Conservation (phyloP, 768 basidiomycete species). For the Pisolithus sp. region DNA sequence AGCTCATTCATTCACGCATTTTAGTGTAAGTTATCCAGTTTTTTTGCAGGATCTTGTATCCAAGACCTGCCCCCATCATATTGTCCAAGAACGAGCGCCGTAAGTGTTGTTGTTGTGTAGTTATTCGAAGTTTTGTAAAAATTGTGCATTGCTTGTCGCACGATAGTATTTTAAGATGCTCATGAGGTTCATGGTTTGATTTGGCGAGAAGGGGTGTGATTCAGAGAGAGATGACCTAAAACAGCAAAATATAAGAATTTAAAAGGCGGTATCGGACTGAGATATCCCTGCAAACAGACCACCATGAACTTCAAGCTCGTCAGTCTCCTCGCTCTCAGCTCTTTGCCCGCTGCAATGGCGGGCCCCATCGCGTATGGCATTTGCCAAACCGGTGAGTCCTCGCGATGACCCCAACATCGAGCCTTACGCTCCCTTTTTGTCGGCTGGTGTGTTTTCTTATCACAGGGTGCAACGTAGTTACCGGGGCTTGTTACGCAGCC, state of each 20-base stretch:
- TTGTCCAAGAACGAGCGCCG: too few species aligned
- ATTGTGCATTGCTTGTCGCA: too few species aligned
- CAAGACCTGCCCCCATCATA: too few species aligned
- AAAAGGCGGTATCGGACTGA: neutral
- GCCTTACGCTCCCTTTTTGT: neutral
- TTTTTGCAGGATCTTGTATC: too few species aligned
- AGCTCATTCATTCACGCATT: too few species aligned
- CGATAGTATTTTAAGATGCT: too few species aligned
- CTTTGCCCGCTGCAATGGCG: conserved; percentile 8
- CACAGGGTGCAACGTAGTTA: conserved; percentile 20
- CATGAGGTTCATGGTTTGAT: too few species aligned
- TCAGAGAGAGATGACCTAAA: neutral
- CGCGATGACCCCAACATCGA: neutral
- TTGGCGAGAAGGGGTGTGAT: too few species aligned
- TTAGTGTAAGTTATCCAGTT: too few species aligned
- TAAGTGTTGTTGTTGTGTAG: too few species aligned
- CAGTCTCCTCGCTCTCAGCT: conserved; percentile 13
- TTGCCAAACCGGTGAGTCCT: conserved; percentile 19
- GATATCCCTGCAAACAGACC: neutral
- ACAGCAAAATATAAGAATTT: too few species aligned
- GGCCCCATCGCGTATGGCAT: conserved; percentile 14
- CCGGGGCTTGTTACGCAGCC: conserved; percentile 15
- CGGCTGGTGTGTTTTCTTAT: neutral
- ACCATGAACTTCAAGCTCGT: conserved; percentile 22
- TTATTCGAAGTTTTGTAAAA: too few species aligned